These are phyloP conservation scores for Ballota nigra DNA, from an alignment of 257 asterid species.

Conservation along the genomic window DNA sequence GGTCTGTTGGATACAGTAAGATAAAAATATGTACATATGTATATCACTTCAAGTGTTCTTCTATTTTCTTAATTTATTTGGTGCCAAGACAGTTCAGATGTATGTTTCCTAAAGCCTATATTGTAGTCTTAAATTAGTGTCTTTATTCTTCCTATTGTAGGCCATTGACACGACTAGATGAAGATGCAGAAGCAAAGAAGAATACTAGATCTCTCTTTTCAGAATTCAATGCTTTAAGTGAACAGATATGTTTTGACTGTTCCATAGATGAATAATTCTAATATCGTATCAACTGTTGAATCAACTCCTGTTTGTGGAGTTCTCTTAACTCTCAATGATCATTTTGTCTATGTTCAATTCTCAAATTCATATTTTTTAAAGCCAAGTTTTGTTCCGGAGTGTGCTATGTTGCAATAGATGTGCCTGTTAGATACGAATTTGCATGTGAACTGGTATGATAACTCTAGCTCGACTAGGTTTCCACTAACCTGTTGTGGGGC, in stretches of 20 bases:
- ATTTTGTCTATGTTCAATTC: background rate
- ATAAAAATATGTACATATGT: background rate
- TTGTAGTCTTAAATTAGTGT: constrained; percentile 32
- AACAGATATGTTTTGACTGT: constrained; percentile 8
- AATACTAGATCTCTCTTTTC: constrained; percentile 26
- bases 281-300: background rate
- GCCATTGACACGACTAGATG: constrained; percentile 70
- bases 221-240: constrained; percentile 22
- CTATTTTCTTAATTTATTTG: background rate
- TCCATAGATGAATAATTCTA: constrained; percentile 13
- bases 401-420: background rate
- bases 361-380: background rate
- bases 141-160: constrained; percentile 61
- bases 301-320: constrained; percentile 6
- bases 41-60: background rate
- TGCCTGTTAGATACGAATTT: background rate
- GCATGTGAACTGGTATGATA: constrained; percentile 11
- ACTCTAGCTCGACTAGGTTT: background rate
- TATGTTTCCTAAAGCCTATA: constrained; percentile 20
- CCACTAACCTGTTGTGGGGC: background rate
- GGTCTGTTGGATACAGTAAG: background rate
- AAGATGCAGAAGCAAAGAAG: constrained; percentile 58
- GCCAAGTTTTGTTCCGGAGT: background rate
- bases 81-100: constrained; percentile 5
- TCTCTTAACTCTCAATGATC: background rate